Evolutionary conservation across 2,329 filamentous ascomycete genomes (phyloP).

Genomic region (Lachnellula hyalina): DNA sequence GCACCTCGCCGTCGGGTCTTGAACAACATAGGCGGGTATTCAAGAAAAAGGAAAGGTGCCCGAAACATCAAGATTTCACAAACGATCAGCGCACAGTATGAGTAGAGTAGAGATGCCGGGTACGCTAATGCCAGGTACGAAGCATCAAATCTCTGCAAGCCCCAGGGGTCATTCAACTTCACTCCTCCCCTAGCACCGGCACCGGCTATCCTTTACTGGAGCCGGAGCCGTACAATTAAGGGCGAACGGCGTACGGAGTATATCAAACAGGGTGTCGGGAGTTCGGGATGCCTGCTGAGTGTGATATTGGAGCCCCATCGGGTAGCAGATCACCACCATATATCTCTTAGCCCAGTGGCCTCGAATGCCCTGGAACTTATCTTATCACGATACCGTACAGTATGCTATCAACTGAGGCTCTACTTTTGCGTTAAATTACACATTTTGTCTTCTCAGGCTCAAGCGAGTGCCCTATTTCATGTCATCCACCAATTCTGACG

Average conservation of each 20-base stretch:
- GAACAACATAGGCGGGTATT: not conserved
- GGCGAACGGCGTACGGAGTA: not conserved
- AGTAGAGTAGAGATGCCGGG: not conserved
- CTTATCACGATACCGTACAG: not conserved
- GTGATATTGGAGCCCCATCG: not conserved
- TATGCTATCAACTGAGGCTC: constrained; percentile 1
- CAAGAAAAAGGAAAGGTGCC: not conserved
- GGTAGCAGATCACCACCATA: not conserved
- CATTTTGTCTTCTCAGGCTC: not conserved
- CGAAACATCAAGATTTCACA: constrained; percentile 10
- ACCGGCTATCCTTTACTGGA: constrained; percentile 9
- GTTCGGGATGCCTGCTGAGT: not conserved
- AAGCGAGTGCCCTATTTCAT: not conserved
- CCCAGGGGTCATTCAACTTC: constrained; percentile 1
- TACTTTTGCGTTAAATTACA: constrained; percentile 8
- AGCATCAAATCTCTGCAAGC: constrained; percentile 9
- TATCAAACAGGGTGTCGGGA: not conserved
- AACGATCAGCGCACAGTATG: constrained; percentile 5
- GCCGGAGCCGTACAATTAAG: constrained; percentile 3
- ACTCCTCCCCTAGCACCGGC: not conserved
- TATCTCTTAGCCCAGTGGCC: not conserved
- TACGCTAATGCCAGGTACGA: constrained; percentile 22
- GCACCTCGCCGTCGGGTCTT: not conserved
- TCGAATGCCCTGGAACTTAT: not conserved
- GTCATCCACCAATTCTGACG: not conserved